Evolutionary conservation across 2,329 filamentous ascomycete genomes (phyloP).

Genomic region (Monosporascus sp.): DNA sequence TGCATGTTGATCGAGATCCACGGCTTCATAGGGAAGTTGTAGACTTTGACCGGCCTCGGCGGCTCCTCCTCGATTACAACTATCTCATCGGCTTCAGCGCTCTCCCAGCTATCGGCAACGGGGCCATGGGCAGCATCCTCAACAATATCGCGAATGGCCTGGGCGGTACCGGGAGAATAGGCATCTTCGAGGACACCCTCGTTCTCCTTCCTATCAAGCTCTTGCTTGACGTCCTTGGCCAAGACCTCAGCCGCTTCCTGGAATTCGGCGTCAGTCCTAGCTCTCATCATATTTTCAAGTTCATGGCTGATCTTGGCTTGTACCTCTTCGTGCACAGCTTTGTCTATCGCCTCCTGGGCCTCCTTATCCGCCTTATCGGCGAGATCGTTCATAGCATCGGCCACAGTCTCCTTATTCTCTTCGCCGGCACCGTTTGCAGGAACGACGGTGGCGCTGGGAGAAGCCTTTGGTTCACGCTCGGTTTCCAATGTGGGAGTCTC

Average conservation of each 20-base stretch:
- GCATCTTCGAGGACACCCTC: slow-evolving; percentile 48
- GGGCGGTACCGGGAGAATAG: slow-evolving; percentile 46
- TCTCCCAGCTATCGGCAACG: slow-evolving; percentile 88
- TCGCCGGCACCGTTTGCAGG: slow-evolving; percentile 8
- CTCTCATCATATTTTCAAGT: slow-evolving; percentile 43
- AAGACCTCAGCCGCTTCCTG: slow-evolving; percentile 43
- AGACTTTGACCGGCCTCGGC: slow-evolving; percentile 67
- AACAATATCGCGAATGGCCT: slow-evolving; percentile 44
- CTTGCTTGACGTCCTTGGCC: slow-evolving; percentile 46
- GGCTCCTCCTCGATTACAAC: slow-evolving; percentile 64
- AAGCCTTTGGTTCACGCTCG: slow-evolving; percentile 9
- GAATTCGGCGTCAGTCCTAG: slow-evolving; percentile 50
- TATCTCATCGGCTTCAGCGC: slow-evolving; percentile 68
- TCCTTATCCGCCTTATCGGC: slow-evolving; percentile 48
- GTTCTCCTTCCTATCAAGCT: slow-evolving; percentile 51
- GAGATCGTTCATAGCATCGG: slow-evolving; percentile 63
- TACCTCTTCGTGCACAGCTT: slow-evolving; percentile 45
- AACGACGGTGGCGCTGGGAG: slow-evolving; percentile 4
- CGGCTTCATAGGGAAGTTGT: slow-evolving; percentile 94
- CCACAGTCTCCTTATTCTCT: slow-evolving; percentile 59
- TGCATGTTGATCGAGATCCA: slow-evolving; percentile 85
- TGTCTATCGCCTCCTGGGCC: slow-evolving; percentile 61
- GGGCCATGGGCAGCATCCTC: slow-evolving; percentile 55
- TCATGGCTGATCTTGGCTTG: slow-evolving; percentile 45
- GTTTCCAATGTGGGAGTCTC: slow-evolving; percentile 24